These are phyloP conservation scores for Dovyalis caffra DNA, from an alignment of 345 rosid genomes.

Conservation along the genomic window DNA sequence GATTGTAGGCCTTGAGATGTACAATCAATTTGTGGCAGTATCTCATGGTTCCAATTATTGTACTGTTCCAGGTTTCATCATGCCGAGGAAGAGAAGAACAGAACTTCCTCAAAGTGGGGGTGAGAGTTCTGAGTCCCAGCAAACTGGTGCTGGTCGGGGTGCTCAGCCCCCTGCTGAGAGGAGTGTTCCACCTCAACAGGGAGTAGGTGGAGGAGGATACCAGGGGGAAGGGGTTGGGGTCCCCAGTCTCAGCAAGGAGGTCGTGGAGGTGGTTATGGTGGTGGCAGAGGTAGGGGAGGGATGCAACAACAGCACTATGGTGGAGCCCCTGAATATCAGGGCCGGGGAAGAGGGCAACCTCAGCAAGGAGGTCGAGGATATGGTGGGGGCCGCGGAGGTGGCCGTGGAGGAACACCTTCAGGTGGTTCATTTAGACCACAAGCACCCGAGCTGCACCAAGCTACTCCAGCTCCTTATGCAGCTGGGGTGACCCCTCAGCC, in stretches of 20 bases:
- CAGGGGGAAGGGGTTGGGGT: conserved; percentile 59
- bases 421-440: conserved; percentile 60
- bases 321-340: conserved; percentile 60
- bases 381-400: conserved; percentile 35
- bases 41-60: background rate
- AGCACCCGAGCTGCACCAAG: conserved; percentile 99
- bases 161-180: conserved; percentile 43
- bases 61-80: conserved; percentile 32
- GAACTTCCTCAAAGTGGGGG: conserved; percentile 52
- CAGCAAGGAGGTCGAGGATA: conserved; percentile 65
- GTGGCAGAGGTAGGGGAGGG: conserved; percentile 52
- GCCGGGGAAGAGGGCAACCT: conserved; percentile 72
- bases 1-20: background rate
- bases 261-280: conserved; percentile 44
- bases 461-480: conserved; percentile 59
- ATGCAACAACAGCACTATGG: conserved; percentile 56
- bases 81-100: conserved; percentile 80
- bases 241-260: conserved; percentile 66
- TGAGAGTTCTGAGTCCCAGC: conserved; percentile 66
- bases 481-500: conserved; percentile 59
- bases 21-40: background rate
- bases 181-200: conserved; percentile 44
- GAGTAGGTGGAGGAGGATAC: conserved; percentile 36
- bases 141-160: conserved; percentile 45
- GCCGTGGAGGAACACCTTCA: conserved; percentile 53